Conservation (phyloP, 2,329 filamentous ascomycete genomes). For the Chaetothyriales sp. region DNA sequence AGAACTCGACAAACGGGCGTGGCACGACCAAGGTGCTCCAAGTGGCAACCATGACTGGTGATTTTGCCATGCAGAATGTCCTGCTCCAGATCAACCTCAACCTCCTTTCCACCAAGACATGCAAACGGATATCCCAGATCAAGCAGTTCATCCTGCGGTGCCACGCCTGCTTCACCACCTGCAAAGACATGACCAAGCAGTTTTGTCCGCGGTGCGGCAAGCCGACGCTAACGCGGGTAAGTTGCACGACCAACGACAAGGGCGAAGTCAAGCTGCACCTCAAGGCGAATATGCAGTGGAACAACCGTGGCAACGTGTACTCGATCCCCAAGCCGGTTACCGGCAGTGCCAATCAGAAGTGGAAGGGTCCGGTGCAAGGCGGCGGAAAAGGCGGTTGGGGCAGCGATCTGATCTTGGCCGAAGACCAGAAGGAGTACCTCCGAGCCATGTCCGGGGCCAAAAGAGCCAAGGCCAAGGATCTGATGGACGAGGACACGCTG, state of each 20-base stretch:
- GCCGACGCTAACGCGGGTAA: slow-evolving; percentile 66
- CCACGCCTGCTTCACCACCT: slow-evolving; percentile 80
- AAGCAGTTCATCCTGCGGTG: slow-evolving; percentile 85
- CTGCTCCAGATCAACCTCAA: slow-evolving; percentile 88
- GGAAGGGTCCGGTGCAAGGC: slow-evolving; percentile 36
- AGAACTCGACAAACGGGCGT: slow-evolving; percentile 30
- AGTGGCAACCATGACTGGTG: slow-evolving; percentile 81
- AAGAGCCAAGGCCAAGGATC: slow-evolving; percentile 55
- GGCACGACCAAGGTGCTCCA: slow-evolving; percentile 53
- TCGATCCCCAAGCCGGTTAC: slow-evolving; percentile 82
- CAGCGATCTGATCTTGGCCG: slow-evolving; percentile 63
- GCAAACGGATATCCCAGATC: slow-evolving; percentile 68
- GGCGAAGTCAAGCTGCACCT: slow-evolving; percentile 76
- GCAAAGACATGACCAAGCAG: slow-evolving; percentile 70
- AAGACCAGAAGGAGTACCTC: slow-evolving; percentile 90
- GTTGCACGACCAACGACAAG: slow-evolving; percentile 65
- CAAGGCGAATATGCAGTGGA: slow-evolving; percentile 93
- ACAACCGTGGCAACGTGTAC: slow-evolving; percentile 80
- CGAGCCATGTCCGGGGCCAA: slow-evolving; percentile 48
- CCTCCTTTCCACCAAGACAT: slow-evolving; percentile 55
- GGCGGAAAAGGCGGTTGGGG: slow-evolving; percentile 85
- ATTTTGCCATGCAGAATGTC: slow-evolving; percentile 97
- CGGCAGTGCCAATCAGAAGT: slow-evolving; percentile 65
- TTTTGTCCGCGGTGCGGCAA: slow-evolving; percentile 90
- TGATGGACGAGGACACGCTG: slow-evolving; percentile 92